phyloP scores from a whole-genome alignment of 371 early-diverging fungal species.

The Apophysomyces elegans region DNA sequence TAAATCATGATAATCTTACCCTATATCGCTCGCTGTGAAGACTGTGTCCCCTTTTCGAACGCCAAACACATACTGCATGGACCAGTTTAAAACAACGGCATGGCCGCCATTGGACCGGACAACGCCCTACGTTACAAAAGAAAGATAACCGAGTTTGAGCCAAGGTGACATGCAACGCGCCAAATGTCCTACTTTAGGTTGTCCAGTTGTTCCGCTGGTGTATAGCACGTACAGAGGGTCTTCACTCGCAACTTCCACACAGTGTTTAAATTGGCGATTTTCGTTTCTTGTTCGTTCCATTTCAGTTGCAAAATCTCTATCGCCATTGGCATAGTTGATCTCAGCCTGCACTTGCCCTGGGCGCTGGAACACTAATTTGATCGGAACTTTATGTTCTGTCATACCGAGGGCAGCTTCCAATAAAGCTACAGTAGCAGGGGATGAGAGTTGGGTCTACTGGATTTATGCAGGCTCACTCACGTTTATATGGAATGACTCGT shows the following conservation, averaged over 20 bases:
- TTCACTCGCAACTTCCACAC: conserved; percentile 79
- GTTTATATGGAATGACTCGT: conserved; percentile 66
- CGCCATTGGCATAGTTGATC: conserved; percentile 57
- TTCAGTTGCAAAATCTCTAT: conserved; percentile 66
- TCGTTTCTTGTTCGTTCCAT: conserved; percentile 43
- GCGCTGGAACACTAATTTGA: conserved; percentile 66
- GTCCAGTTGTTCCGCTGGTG: conserved; percentile 89
- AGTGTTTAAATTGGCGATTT: conserved; percentile 41
- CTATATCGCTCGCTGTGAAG: conserved; percentile 90
- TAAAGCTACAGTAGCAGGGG: conserved; percentile 53
- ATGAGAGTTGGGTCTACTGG: neutral
- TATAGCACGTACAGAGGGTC: conserved; percentile 93
- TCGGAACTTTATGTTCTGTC: conserved; percentile 55
- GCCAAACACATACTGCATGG: conserved; percentile 82
- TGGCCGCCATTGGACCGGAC: conserved; percentile 92
- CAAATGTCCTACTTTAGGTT: conserved; percentile 62
- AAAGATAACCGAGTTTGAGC: neutral
- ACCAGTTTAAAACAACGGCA: conserved; percentile 79
- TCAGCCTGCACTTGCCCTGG: conserved; percentile 47
- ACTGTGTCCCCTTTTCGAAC: conserved; percentile 72
- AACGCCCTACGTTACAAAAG: conserved; percentile 67
- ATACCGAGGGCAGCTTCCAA: conserved; percentile 66
- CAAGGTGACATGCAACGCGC: neutral
- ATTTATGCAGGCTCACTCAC: conserved; percentile 25
- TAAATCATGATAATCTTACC: conserved; percentile 32